A percentile compares a stretch with the other conserved stretches of the same genome.
These are phyloP conservation scores for Naganishia kalamii DNA, from an alignment of 768 basidiomycete species.

Conservation along the genomic window DNA sequence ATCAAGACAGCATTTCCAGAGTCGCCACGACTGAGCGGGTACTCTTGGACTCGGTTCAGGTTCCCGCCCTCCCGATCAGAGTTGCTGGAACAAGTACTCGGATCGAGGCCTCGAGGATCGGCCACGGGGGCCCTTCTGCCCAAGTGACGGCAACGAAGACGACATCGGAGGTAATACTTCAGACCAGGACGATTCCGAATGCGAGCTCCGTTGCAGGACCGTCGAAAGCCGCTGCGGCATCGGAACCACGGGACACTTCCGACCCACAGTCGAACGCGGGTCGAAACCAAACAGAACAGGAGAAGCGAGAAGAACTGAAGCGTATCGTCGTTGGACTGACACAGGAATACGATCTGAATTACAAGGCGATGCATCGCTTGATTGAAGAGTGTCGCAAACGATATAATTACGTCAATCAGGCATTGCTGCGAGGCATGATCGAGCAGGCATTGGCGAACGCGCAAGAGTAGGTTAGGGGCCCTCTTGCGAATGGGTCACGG, in stretches of 20 bases:
- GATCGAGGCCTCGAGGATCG: neutral
- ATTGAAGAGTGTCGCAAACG: constrained; percentile 10
- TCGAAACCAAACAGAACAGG: neutral
- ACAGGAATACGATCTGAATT: constrained; percentile 5
- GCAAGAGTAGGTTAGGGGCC: neutral
- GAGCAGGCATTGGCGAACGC: constrained; percentile 4
- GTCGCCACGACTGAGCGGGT: constrained; percentile 1
- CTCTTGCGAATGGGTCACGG: too few relatives aligned
- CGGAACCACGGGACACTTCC: neutral
- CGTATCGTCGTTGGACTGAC: constrained; percentile 1
- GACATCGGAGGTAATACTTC: too few relatives aligned
- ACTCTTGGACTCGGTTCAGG: constrained; percentile 2
- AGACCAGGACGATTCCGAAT: too few relatives aligned
- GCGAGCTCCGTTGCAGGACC: too few relatives aligned
- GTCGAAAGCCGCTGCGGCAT: neutral
- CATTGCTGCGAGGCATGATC: constrained; percentile 5
- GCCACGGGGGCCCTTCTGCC: neutral
- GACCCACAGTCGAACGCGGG: too few relatives aligned
- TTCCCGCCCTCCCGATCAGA: neutral
- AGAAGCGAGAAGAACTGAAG: constrained; percentile 3
- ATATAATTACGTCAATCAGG: neutral
- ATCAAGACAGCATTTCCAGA: neutral
- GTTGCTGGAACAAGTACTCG: neutral
- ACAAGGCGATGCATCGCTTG: constrained; percentile 7
- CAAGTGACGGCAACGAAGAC: too few relatives aligned